phyloP scores from a whole-genome alignment of 495 filamentous ascomycete genomes.

The Podospora sp. region DNA sequence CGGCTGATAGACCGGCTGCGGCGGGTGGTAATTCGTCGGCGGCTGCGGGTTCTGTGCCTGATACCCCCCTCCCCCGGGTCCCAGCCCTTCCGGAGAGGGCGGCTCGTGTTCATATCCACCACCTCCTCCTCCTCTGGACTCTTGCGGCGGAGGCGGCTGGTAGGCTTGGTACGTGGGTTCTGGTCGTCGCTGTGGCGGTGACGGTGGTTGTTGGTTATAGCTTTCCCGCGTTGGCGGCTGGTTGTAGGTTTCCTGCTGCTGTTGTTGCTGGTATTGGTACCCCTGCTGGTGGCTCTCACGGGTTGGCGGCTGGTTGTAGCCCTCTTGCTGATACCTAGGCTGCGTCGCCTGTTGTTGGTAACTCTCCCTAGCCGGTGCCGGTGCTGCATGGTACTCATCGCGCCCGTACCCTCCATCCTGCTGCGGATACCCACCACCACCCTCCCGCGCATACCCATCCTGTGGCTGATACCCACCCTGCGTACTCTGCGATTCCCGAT shows the following conservation, averaged over 20 bases:
- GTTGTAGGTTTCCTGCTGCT: no score
- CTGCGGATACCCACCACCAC: background rate
- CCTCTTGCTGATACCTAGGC: no score
- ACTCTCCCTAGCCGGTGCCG: background rate
- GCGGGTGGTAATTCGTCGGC: background rate
- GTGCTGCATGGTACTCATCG: no score
- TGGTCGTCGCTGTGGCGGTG: no score
- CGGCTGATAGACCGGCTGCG: background rate
- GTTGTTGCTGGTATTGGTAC: no score
- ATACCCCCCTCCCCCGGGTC: background rate
- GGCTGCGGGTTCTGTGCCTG: background rate
- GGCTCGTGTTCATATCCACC: background rate
- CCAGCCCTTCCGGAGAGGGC: no score
- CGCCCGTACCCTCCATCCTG: background rate
- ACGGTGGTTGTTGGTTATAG: no score
- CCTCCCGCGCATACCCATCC: background rate
- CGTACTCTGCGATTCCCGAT: constrained; percentile 1
- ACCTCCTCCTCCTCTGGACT: no score
- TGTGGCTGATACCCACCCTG: constrained; percentile 12
- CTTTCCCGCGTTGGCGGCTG: background rate
- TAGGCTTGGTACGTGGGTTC: background rate
- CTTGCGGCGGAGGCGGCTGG: no score
- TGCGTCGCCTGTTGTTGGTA: background rate
- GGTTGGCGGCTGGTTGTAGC: background rate
- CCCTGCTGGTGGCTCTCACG: background rate